These are phyloP conservation scores for Cyclocybe cylindracea DNA, from an alignment of 768 basidiomycete species.

Conservation along the genomic window DNA sequence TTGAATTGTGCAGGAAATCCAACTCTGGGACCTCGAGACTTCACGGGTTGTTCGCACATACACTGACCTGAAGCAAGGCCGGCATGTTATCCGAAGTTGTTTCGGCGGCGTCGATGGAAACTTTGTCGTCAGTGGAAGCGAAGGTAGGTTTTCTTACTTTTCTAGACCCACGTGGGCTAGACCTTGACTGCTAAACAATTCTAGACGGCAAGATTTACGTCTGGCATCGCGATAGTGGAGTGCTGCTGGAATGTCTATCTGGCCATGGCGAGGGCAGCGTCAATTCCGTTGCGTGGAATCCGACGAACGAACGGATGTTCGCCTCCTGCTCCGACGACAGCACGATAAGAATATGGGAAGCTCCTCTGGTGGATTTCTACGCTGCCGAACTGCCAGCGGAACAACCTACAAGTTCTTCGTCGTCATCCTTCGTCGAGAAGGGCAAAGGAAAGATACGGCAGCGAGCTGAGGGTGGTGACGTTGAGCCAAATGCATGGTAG, in stretches of 20 bases:
- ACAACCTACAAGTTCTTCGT: constrained; percentile 9
- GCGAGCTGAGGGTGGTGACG: constrained; percentile 31
- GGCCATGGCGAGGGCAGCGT: constrained; percentile 92
- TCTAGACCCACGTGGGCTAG: not conserved
- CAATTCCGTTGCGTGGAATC: constrained; percentile 97
- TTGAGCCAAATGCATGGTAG: constrained; percentile 5
- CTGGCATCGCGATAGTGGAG: constrained; percentile 88
- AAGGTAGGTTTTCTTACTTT: constrained; percentile 59
- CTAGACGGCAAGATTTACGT: constrained; percentile 92
- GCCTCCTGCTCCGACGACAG: constrained; percentile 95
- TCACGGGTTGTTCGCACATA: constrained; percentile 77
- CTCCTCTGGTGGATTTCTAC: constrained; percentile 30
- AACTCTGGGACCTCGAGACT: constrained; percentile 79
- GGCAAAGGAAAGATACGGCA: constrained; percentile 67
- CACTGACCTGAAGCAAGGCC: constrained; percentile 81
- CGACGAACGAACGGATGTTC: constrained; percentile 85
- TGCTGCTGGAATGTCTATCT: constrained; percentile 80
- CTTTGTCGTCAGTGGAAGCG: constrained; percentile 92
- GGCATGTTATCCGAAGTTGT: constrained; percentile 88
- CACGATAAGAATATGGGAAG: constrained; percentile 91
- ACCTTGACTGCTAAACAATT: constrained; percentile 4
- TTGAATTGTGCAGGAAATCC: constrained; percentile 68
- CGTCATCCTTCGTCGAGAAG: constrained; percentile 45
- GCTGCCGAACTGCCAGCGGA: constrained; percentile 9
- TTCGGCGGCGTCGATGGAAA: constrained; percentile 90